These are phyloP conservation scores for Leccinum sublutescens DNA, from an alignment of 768 basidiomycete genomes.

Conservation along the genomic window DNA sequence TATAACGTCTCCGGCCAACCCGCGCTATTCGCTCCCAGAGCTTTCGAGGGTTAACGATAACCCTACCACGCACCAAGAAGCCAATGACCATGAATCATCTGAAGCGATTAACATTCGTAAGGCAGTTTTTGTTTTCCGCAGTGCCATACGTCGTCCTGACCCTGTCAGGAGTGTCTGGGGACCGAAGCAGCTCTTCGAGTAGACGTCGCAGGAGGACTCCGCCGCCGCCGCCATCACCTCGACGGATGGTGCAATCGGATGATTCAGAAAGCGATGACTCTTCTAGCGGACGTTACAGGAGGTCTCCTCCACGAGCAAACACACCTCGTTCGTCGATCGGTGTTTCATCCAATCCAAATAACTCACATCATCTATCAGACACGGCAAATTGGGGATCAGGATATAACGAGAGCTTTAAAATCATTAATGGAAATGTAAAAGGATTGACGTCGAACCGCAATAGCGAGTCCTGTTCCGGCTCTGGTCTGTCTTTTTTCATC, in stretches of 20 bases:
- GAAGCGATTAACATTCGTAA: conserved; percentile 5
- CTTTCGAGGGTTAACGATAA: not conserved
- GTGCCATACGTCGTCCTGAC: not conserved
- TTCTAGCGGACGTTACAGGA: no score
- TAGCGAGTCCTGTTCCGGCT: conserved; percentile 4
- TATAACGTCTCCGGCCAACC: not conserved
- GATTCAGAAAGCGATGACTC: not conserved
- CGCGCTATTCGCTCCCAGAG: not conserved
- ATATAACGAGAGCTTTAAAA: not conserved
- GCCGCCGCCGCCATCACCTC: not conserved
- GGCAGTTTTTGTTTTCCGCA: not conserved
- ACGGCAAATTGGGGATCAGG: not conserved
- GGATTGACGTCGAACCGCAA: conserved; percentile 11
- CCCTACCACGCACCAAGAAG: not conserved
- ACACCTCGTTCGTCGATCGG: not conserved
- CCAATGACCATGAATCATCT: not conserved
- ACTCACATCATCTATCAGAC: not conserved
- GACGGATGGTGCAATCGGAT: not conserved
- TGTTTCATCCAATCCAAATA: not conserved
- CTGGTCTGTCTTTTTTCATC: conserved; percentile 8
- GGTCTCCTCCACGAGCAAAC: no score
- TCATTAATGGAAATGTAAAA: not conserved
- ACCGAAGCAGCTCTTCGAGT: not conserved
- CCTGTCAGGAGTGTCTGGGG: not conserved
- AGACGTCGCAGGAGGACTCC: conserved; percentile 2